Evolutionary conservation across 768 basidiomycete species (phyloP), one percentile per base, ranked within the genome.

Genomic region (Leccinum olivaceopallidum): DNA sequence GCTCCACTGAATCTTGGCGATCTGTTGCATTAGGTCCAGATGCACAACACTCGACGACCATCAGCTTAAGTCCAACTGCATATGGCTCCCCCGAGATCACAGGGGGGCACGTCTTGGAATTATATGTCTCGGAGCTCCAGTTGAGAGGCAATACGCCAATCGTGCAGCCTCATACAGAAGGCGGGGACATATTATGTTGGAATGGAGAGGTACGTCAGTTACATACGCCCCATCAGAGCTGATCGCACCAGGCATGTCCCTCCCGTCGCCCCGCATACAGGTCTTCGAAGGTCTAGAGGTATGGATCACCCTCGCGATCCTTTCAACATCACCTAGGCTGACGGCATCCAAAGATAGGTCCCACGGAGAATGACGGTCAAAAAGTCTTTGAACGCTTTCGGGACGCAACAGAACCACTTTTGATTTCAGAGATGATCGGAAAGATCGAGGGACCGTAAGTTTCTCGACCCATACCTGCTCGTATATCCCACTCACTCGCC

Each of bases 241-340:
- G 24, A 60, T 56, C 22, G 6, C 34, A 53, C 44, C 20, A 18
- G 13, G 32, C 34, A 34, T 34, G 34, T 55, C 47, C 48, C 55
- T 39, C 10, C n/a, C 5, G 18, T 53, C 48, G 34, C 42, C 5
- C 2, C 48, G 18, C 16, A 18, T 13, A 47, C 48, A 85, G 84
- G 79, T 94, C 28, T 95, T 95, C 64, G 87, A 90, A 63, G 93
- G 93, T 6, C 67, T 92, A n/a, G 77, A 88, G 72, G 92, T 90
- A 57, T 59, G 80, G 9, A 34, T 61, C 42, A 18, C 28, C 22
- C 6, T 1, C 13, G 13, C 37, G n/a, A 53, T 24, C 51, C 7
- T 28, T 24, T 44, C 37, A 37, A 54, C 20, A 37, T 54, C 20
- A 8, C 12, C 22, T 32, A 57, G 24, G 44, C 59, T 64, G 56